A percentile compares a stretch with the other conserved stretches of the same genome.
Conservation (phyloP, 371 early-diverging fungal species). For the Haplosporangium sp. region DNA sequence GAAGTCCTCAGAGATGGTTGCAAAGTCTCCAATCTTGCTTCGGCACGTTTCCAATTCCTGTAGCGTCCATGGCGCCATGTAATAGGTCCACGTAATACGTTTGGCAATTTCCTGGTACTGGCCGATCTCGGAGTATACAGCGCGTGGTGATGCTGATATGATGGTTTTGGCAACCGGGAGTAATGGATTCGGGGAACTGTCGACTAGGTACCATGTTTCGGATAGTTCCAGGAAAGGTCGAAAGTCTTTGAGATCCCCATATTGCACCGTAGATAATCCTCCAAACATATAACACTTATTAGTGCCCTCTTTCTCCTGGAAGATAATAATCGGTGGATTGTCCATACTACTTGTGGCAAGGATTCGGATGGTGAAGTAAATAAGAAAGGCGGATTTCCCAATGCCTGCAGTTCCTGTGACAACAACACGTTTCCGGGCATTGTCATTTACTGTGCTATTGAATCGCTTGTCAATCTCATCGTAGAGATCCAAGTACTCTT, state of each 20-base stretch:
- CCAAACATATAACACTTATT: constrained; percentile 21
- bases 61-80: too few relatives aligned
- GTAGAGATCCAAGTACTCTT: too few relatives aligned
- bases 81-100: too few relatives aligned
- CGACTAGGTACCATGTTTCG: constrained; percentile 31
- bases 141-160: constrained; percentile 9
- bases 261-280: constrained; percentile 12
- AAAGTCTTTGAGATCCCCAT: constrained; percentile 25
- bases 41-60: too few relatives aligned
- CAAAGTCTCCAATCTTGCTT: too few relatives aligned
- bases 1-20: too few relatives aligned
- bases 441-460: too few relatives aligned
- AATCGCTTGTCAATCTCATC: too few relatives aligned
- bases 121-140: constrained; percentile 5
- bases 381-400: constrained; percentile 22
- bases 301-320: constrained; percentile 7
- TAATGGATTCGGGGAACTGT: constrained; percentile 6
- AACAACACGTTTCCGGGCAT: too few relatives aligned
- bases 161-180: constrained; percentile 24
- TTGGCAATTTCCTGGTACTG: too few relatives aligned
- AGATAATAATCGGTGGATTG: constrained; percentile 25
- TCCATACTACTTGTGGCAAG: constrained; percentile 18
- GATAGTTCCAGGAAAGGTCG: constrained; percentile 13
- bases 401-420: too few relatives aligned
- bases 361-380: constrained; percentile 29